A percentile compares a stretch with the other conserved stretches of the same genome.
Evolutionary conservation across 352 stramenopile species (phyloP).

Genomic region (Phytophthora niederhauseri): DNA sequence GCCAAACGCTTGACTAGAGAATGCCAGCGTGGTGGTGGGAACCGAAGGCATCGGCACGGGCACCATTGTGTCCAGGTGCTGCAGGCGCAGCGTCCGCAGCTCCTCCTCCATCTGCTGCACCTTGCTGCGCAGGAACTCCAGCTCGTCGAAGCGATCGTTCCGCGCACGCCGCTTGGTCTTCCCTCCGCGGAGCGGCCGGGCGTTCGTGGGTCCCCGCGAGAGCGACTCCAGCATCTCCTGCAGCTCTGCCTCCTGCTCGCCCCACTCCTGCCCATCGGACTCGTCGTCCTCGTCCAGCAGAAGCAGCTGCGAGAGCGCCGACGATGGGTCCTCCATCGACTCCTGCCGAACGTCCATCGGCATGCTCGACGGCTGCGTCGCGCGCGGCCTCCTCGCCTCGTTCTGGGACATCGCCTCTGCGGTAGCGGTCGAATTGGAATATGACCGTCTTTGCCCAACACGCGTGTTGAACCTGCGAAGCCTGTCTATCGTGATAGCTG

Average conservation of each 20-base stretch:
- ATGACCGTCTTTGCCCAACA: constrained; percentile 3
- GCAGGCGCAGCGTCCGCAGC: constrained; percentile 19
- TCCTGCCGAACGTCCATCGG: constrained; percentile 3
- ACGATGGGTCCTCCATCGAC: constrained; percentile 3
- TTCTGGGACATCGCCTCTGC: constrained; percentile 17
- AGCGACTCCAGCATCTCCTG: constrained; percentile 33
- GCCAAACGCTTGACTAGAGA: constrained; percentile 28
- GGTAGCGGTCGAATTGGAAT: constrained; percentile 13
- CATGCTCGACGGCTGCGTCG: neutral
- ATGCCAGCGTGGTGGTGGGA: constrained; percentile 20
- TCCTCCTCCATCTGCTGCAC: constrained; percentile 45
- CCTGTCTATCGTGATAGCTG: neutral
- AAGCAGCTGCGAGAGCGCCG: constrained; percentile 18
- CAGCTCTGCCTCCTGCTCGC: constrained; percentile 13
- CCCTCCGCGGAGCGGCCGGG: constrained; percentile 5
- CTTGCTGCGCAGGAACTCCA: constrained; percentile 41
- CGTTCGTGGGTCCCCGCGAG: neutral
- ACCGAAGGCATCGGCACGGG: constrained; percentile 16
- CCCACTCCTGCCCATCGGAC: constrained; percentile 9
- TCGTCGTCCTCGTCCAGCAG: constrained; percentile 22
- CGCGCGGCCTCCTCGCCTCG: constrained; percentile 12
- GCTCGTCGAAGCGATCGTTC: constrained; percentile 37
- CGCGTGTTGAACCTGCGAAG: constrained; percentile 11
- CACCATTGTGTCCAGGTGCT: constrained; percentile 20
- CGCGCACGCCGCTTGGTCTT: constrained; percentile 29